Conservation (phyloP, 768 basidiomycete genomes). For the Mycena polygramma region DNA sequence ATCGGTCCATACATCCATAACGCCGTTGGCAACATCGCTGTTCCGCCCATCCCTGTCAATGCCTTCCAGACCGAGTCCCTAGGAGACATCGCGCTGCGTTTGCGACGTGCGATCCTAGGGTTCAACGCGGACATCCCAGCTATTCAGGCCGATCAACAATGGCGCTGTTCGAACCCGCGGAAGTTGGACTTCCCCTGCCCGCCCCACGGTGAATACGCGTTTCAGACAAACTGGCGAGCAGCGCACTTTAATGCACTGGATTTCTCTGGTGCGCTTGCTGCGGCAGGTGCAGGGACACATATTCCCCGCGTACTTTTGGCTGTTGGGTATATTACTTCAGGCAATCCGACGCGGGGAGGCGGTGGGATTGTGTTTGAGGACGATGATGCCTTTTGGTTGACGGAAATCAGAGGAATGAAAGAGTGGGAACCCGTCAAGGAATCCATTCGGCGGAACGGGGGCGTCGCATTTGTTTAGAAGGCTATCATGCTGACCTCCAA, state of each 20-base stretch:
- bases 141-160: not conserved
- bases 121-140: slow-evolving; percentile 16
- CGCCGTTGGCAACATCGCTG: not conserved
- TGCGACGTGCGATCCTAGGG: slow-evolving; percentile 19
- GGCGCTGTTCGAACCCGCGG: slow-evolving; percentile 24
- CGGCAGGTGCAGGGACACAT: not conserved
- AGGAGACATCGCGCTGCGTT: slow-evolving; percentile 15
- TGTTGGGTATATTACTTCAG: not conserved
- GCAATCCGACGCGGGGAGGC: slow-evolving; percentile 14
- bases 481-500: too few species aligned
- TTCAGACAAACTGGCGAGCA: slow-evolving; percentile 26
- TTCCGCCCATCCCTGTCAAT: slow-evolving; percentile 16
- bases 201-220: slow-evolving; percentile 9
- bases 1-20: slow-evolving; percentile 31
- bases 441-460: slow-evolving; percentile 8
- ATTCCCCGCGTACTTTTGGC: slow-evolving; percentile 16
- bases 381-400: slow-evolving; percentile 27
- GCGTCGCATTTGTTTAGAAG: slow-evolving; percentile 4
- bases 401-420: slow-evolving; percentile 15
- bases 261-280: slow-evolving; percentile 25
- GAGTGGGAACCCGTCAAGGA: slow-evolving; percentile 14
- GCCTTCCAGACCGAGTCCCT: slow-evolving; percentile 15
- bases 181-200: slow-evolving; percentile 22
- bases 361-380: slow-evolving; percentile 31
- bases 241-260: slow-evolving; percentile 19